Evolutionary conservation across 23 red algal genomes (phyloP).

Genomic region (Cyanidium caldarium): DNA sequence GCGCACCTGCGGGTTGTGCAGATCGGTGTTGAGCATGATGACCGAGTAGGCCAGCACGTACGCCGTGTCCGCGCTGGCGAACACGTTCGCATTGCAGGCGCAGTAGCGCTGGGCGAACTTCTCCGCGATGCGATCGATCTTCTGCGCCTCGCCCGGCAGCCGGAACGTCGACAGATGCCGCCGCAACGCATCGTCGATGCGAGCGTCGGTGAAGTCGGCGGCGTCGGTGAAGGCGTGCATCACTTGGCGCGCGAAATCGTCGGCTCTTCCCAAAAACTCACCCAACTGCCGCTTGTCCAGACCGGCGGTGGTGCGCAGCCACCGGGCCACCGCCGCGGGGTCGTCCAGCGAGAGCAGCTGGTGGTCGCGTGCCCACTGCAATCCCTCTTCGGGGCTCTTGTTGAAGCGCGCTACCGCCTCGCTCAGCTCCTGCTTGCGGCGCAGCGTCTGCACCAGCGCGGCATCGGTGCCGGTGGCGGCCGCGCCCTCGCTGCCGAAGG

Average conservation of each 20-base stretch:
- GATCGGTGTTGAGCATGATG: conserved; percentile 98
- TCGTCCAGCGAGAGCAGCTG: conserved; percentile 20
- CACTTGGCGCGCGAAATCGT: conserved; percentile 45
- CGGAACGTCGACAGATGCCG: conserved; percentile 56
- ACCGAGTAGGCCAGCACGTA: conserved; percentile 83
- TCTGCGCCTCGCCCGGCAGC: conserved; percentile 89
- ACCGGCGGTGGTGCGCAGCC: conserved; percentile 37
- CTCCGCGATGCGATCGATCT: conserved; percentile 98
- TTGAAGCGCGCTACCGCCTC: conserved; percentile 65
- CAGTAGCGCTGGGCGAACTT: conserved; percentile 85
- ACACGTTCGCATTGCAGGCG: conserved; percentile 65
- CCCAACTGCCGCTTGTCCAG: conserved; percentile 68
- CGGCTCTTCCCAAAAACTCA: conserved; percentile 67
- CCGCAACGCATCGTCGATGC: conserved; percentile 71
- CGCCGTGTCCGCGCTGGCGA: conserved; percentile 90
- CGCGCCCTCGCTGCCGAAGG: background rate
- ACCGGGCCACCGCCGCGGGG: conserved; percentile 36
- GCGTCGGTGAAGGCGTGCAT: conserved; percentile 92
- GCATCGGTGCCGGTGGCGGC: background rate
- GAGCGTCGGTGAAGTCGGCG: conserved; percentile 46
- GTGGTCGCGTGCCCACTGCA: conserved; percentile 29
- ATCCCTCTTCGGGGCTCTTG: conserved; percentile 47
- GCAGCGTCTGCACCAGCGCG: conserved; percentile 6
- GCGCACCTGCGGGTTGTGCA: conserved; percentile 75
- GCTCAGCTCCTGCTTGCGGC: conserved; percentile 29